A percentile compares a stretch with the other conserved stretches of the same genome.
Evolutionary conservation across 164 flowering plant genomes (phyloP).

Genomic region (Vitis labrusca): DNA sequence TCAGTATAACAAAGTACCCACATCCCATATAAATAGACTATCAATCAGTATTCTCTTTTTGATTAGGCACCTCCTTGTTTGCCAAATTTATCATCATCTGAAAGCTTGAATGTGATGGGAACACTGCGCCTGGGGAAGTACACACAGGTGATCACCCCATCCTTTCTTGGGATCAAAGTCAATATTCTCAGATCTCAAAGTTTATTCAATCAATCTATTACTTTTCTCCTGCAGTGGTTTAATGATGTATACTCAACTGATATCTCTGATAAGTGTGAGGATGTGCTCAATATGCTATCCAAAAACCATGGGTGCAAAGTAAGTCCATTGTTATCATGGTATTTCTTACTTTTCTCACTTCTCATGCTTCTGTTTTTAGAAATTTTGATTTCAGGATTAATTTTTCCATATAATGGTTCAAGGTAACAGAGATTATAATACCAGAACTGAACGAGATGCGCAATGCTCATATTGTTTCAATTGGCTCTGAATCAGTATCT

Average conservation of each 20-base stretch:
- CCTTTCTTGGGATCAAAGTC: slow-evolving; percentile 4
- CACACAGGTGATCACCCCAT: slow-evolving; percentile 53
- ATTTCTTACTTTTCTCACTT: background rate
- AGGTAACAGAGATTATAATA: slow-evolving; percentile 75
- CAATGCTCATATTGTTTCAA: slow-evolving; percentile 82
- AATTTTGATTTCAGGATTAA: background rate
- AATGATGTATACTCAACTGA: slow-evolving; percentile 83
- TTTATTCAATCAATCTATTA: slow-evolving; percentile 1
- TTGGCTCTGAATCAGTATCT: slow-evolving; percentile 73
- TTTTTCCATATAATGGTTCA: slow-evolving; percentile 11
- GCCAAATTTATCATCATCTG: slow-evolving; percentile 61
- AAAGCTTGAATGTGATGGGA: slow-evolving; percentile 37
- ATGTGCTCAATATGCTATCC: slow-evolving; percentile 58
- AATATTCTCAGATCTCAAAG: background rate
- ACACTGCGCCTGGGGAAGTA: slow-evolving; percentile 82
- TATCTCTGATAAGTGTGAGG: slow-evolving; percentile 77
- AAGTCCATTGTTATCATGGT: slow-evolving; percentile 20
- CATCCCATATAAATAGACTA: background rate
- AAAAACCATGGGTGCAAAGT: slow-evolving; percentile 73
- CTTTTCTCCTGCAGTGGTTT: slow-evolving; percentile 76
- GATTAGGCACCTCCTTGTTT: slow-evolving; percentile 75
- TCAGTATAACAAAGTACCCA: too few species aligned
- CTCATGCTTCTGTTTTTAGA: too few species aligned
- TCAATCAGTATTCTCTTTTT: slow-evolving; percentile 1
- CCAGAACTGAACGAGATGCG: slow-evolving; percentile 93